Evolutionary conservation across 768 basidiomycete species (phyloP), one percentile per base, ranked within the genome.

Genomic region (Trametes gibbosa): DNA sequence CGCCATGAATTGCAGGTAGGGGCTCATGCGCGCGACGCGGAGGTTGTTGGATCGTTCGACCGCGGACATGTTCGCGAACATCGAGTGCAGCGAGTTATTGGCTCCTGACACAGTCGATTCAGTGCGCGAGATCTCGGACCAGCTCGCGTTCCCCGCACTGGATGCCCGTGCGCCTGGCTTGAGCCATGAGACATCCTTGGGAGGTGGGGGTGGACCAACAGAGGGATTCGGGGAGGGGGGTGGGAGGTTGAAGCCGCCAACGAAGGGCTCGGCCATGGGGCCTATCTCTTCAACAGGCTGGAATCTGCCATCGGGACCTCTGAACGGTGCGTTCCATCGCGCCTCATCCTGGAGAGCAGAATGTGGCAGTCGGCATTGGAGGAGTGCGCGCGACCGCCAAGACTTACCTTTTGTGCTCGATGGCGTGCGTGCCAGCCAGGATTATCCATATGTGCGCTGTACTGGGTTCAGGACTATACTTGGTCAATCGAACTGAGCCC

Each of bases 1-100:
- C 56, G 90, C 92, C 92, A 96, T 95, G 67, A 95, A 83, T 79
- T 90, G 87, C 25, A 97, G 79, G 72, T 89, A 82, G 9, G 94
- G 94, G 21, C 86, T 74, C 89, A 91, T 95, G 41, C 84, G 78
- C 19, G 82, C 82, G 6, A 82, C 76, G 50, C 77, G 77, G 37
- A 86, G 75, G 7, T 76, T 72, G 49, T 81, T 74, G n/a, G 90
- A 84, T 45, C 89, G 78, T 64, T 92, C 87, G 37, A 84, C 79
- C 0, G 89, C 80, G 41, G 75, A 76, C 72, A 89, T 74, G 32
- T 75, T 77, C 8, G 81, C 75, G 53, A 72, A 39, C 63, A 64
- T n/a, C 41, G 57, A 50, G 34, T 46, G 46, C 43, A 43, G 42
- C 19, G 60, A 41, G 41, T 27, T 43, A 16, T 6, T 42, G 19